These are phyloP conservation scores for Nicotiana otophora DNA, from an alignment of 257 asterid species.

Conservation along the genomic window DNA sequence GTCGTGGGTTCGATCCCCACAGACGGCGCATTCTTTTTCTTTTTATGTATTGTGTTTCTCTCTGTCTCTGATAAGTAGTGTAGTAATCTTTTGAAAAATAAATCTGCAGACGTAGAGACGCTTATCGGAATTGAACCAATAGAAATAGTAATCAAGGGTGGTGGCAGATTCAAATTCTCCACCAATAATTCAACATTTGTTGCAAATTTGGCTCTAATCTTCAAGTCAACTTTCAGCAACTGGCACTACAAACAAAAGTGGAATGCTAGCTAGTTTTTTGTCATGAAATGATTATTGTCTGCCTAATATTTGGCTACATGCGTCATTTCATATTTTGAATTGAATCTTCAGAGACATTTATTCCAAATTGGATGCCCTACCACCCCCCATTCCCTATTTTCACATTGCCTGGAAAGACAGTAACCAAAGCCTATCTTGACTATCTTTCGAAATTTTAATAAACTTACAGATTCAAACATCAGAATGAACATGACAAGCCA, in stretches of 20 bases:
- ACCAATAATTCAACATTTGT: background rate
- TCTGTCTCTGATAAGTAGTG: too few relatives aligned
- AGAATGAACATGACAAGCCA: too few relatives aligned
- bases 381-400: background rate
- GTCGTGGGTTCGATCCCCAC: slow-evolving; percentile 98
- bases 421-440: background rate
- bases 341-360: background rate
- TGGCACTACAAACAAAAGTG: background rate
- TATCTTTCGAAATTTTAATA: background rate
- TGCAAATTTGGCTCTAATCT: background rate
- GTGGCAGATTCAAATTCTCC: background rate
- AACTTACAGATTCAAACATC: too few relatives aligned
- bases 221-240: background rate
- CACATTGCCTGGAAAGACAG: background rate
- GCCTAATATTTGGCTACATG: background rate
- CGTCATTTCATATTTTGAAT: background rate
- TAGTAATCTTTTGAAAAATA: too few relatives aligned
- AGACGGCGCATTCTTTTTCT: slow-evolving; percentile 38
- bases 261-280: background rate
- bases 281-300: background rate
- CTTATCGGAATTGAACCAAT: too few relatives aligned
- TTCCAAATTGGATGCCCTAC: background rate
- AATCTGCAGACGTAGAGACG: too few relatives aligned
- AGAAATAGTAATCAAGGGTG: too few relatives aligned
- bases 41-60: too few relatives aligned